phyloP scores from a whole-genome alignment of 2,329 filamentous ascomycete species.

The Penicillium thymicola region DNA sequence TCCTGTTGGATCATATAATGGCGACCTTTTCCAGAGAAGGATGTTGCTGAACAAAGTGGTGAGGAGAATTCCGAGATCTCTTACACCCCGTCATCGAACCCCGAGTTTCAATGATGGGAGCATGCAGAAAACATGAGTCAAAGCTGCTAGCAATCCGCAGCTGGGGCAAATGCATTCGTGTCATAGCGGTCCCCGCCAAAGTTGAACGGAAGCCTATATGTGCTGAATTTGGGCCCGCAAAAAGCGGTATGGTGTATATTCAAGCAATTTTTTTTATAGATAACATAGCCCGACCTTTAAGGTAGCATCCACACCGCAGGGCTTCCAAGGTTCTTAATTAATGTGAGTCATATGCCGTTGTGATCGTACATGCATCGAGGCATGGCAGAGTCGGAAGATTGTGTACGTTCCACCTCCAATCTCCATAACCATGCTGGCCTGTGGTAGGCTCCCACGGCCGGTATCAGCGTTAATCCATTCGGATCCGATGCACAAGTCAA shows the following conservation, averaged over 20 bases:
- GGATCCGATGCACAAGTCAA: constrained; percentile 6
- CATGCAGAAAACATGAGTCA: constrained; percentile 6
- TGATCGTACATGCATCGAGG: constrained; percentile 5
- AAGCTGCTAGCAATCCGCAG: neutral
- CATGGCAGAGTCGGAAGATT: constrained; percentile 8
- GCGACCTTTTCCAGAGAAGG: constrained; percentile 16
- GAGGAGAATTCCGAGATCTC: neutral
- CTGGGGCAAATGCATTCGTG: constrained; percentile 1
- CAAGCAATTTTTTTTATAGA: neutral
- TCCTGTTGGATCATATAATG: neutral
- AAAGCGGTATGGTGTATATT: constrained; percentile 4
- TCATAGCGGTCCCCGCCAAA: neutral
- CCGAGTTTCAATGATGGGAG: neutral
- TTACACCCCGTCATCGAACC: neutral
- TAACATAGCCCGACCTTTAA: constrained; percentile 3
- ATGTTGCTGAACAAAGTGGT: constrained; percentile 12
- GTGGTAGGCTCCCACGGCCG: neutral
- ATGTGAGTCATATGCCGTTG: constrained; percentile 8
- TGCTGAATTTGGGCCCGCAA: neutral
- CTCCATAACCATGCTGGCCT: neutral
- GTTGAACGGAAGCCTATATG: neutral
- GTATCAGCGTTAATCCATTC: neutral
- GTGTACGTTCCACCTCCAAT: constrained; percentile 4
- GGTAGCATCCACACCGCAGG: neutral
- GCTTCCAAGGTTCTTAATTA: neutral